These are phyloP conservation scores for Rhynchospora pubera DNA, from an alignment of 176 grass and related monocot genomes.

Conservation along the genomic window DNA sequence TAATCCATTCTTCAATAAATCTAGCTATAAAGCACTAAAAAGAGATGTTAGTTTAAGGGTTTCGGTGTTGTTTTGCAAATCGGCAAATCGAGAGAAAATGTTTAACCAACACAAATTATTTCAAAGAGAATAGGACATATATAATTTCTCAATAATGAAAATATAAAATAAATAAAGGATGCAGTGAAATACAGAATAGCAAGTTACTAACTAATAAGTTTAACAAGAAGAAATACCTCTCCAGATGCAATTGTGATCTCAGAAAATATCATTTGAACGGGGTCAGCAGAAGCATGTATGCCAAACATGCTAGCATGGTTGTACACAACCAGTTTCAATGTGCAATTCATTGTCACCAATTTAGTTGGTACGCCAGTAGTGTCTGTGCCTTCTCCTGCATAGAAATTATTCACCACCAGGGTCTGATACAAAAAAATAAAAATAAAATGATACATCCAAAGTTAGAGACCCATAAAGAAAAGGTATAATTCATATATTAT, in stretches of 20 bases:
- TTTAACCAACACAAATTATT: too few species aligned
- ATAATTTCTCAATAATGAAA: not conserved
- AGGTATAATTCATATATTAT: not conserved
- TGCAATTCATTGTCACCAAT: constrained; percentile 65
- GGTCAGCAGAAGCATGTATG: constrained; percentile 63
- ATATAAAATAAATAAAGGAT: not conserved
- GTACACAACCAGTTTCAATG: constrained; percentile 47
- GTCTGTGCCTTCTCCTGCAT: constrained; percentile 65
- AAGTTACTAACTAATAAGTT: not conserved
- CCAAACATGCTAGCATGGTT: constrained; percentile 78
- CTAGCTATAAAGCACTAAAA: too few species aligned
- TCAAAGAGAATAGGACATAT: not conserved
- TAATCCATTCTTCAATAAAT: too few species aligned
- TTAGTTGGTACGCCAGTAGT: constrained; percentile 69
- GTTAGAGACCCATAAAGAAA: not conserved
- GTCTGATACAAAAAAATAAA: constrained; percentile 35
- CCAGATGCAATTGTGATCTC: constrained; percentile 66
- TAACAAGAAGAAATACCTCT: constrained; percentile 36
- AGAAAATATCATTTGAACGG: constrained; percentile 47
- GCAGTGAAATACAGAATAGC: not conserved
- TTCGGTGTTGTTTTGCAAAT: too few species aligned
- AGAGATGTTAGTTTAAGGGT: too few species aligned
- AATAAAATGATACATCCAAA: not conserved
- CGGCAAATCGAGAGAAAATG: too few species aligned
- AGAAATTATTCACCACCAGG: constrained; percentile 66